A percentile compares a stretch with the other conserved stretches of the same genome.
Conservation (phyloP, 805 yeast species). For the Geotrichum ghanense region DNA sequence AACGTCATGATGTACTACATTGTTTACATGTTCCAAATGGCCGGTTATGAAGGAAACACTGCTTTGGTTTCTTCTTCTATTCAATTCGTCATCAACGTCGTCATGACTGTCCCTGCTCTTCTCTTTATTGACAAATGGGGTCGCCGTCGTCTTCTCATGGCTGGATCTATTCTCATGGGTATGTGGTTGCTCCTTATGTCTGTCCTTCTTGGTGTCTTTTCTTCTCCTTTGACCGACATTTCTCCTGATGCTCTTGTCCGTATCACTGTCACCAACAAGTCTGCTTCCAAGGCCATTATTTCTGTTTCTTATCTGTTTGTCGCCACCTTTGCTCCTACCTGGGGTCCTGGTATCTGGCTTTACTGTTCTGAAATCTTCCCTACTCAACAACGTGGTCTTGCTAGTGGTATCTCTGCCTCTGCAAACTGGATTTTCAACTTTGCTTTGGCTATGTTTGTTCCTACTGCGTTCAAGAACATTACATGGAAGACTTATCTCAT, state of each 20-base stretch:
- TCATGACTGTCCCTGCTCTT: slow-evolving; percentile 50
- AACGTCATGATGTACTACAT: slow-evolving; percentile 61
- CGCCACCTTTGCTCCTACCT: slow-evolving; percentile 67
- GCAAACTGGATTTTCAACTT: slow-evolving; percentile 50
- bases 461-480: slow-evolving; percentile 38
- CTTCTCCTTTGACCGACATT: slow-evolving; percentile 13
- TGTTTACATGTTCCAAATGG: slow-evolving; percentile 54
- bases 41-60: slow-evolving; percentile 42
- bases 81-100: slow-evolving; percentile 45
- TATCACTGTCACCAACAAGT: slow-evolving; percentile 22
- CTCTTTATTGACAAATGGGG: slow-evolving; percentile 23
- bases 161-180: slow-evolving; percentile 56
- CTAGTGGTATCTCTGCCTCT: slow-evolving; percentile 41
- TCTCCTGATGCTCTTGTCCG: slow-evolving; percentile 24
- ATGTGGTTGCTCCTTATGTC: slow-evolving; percentile 55
- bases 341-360: slow-evolving; percentile 55
- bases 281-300: slow-evolving; percentile 36
- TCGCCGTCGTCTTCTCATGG: slow-evolving; percentile 39
- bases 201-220: slow-evolving; percentile 26
- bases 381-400: slow-evolving; percentile 39
- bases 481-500: slow-evolving; percentile 48
- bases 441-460: slow-evolving; percentile 44
- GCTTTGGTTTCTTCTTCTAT: slow-evolving; percentile 45
- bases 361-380: slow-evolving; percentile 53
- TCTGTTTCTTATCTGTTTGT: slow-evolving; percentile 48